Percentiles rank a stretch among this genome's conserved stretches.
phyloP scores from a whole-genome alignment of 768 basidiomycete genomes.

The Boletus sp. region DNA sequence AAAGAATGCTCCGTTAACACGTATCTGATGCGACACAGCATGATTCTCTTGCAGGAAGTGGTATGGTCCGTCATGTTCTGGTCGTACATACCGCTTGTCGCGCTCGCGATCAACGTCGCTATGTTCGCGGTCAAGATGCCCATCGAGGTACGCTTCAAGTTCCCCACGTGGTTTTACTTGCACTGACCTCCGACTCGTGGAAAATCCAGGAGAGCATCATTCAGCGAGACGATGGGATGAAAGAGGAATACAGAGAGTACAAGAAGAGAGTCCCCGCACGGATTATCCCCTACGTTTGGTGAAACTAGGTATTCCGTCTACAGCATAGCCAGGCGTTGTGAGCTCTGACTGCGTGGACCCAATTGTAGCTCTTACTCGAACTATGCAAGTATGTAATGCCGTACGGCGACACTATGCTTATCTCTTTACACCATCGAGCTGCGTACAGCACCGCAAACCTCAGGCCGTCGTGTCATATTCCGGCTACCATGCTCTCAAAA shows the following conservation, averaged over 20 bases:
- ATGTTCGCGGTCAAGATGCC: constrained; percentile 24
- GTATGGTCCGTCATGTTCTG: constrained; percentile 19
- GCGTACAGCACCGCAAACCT: background rate
- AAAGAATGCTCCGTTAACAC: background rate
- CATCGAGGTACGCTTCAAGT: constrained; percentile 20
- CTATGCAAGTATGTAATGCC: background rate
- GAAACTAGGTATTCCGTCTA: background rate
- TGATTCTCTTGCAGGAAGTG: constrained; percentile 11
- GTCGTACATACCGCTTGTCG: constrained; percentile 25
- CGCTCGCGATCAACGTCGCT: constrained; percentile 7
- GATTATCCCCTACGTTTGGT: constrained; percentile 24
- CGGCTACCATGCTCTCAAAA: too few relatives aligned
- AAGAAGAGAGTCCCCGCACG: constrained; percentile 20
- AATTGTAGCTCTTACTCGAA: background rate
- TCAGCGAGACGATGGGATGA: constrained; percentile 13
- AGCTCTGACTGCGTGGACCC: too few relatives aligned
- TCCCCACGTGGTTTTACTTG: background rate
- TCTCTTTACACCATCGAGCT: background rate
- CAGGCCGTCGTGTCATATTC: too few relatives aligned
- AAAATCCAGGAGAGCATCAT: constrained; percentile 23
- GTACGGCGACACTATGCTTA: background rate
- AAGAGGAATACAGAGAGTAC: constrained; percentile 19
- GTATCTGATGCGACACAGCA: background rate
- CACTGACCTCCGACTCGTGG: background rate
- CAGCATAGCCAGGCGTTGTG: background rate